A percentile compares a stretch with the other conserved stretches of the same genome.
These are phyloP conservation scores for Ganoderma boninense DNA, from an alignment of 1,284 basidiomycete genomes.

Conservation along the genomic window DNA sequence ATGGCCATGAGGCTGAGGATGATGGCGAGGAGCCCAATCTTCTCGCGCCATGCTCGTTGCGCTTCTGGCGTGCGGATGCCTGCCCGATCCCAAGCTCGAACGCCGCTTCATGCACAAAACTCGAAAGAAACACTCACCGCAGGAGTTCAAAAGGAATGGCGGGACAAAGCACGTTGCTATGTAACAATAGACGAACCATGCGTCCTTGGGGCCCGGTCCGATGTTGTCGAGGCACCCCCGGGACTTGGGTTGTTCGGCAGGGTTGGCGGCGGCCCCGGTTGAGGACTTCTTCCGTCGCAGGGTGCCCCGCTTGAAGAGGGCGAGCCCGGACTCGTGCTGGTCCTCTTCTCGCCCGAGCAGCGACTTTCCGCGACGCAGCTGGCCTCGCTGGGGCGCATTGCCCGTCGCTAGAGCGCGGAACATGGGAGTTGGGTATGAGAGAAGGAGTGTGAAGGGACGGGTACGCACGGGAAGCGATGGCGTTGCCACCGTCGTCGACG, in stretches of 20 bases:
- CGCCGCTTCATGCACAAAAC: neutral
- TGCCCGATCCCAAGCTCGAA: conserved; percentile 39
- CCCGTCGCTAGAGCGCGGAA: conserved; percentile 70
- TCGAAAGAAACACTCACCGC: conserved; percentile 58
- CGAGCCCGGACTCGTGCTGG: conserved; percentile 86
- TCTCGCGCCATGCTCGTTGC: conserved; percentile 97
- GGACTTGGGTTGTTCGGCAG: conserved; percentile 49
- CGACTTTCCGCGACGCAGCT: conserved; percentile 85
- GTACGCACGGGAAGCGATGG: conserved; percentile 82
- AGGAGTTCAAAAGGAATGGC: conserved; percentile 70
- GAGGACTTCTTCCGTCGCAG: conserved; percentile 72
- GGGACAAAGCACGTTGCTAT: conserved; percentile 89
- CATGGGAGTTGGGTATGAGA: conserved; percentile 20
- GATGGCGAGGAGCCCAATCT: conserved; percentile 92
- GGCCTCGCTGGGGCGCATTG: conserved; percentile 74
- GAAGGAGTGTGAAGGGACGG: conserved; percentile 5
- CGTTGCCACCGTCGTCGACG: conserved; percentile 75
- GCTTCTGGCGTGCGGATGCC: conserved; percentile 93
- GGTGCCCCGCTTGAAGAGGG: conserved; percentile 86
- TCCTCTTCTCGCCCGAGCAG: conserved; percentile 89
- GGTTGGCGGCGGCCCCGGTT: conserved; percentile 45
- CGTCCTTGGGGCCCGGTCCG: conserved; percentile 88
- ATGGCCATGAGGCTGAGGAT: conserved; percentile 86
- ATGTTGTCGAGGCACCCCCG: conserved; percentile 73
- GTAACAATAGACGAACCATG: conserved; percentile 97